Conservation (phyloP, 1,284 basidiomycete species). For the Boletus mariae region DNA sequence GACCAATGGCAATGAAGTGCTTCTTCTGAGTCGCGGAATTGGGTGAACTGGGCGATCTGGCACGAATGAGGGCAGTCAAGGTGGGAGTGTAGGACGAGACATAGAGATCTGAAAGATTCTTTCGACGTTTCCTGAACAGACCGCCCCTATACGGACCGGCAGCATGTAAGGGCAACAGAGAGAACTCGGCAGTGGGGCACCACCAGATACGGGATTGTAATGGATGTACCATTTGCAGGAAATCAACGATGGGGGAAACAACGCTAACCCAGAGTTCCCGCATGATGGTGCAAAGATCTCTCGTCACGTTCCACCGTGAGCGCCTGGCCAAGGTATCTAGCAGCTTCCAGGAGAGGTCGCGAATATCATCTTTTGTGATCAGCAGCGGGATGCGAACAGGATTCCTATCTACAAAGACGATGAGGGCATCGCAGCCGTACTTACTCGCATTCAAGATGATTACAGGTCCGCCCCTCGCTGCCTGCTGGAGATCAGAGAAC, state of each 20-base stretch:
- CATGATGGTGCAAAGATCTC: background rate
- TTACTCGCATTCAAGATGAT: background rate
- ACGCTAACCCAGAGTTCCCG: background rate
- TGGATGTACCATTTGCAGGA: background rate
- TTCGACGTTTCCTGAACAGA: background rate
- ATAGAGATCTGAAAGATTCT: conserved; percentile 24
- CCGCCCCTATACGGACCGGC: background rate
- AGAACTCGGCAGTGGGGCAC: background rate
- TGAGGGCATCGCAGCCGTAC: background rate
- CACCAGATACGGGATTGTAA: background rate
- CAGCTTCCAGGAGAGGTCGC: background rate
- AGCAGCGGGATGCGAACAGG: conserved; percentile 13
- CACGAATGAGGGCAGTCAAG: background rate
- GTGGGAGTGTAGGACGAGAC: conserved; percentile 36
- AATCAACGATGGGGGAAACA: background rate
- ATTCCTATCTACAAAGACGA: background rate
- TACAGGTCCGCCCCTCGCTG: background rate
- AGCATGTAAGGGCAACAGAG: background rate
- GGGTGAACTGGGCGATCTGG: background rate
- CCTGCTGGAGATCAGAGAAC: background rate
- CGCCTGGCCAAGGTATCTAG: background rate
- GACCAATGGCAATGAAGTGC: background rate
- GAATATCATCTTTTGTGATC: background rate
- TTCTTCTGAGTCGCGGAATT: background rate
- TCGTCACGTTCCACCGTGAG: background rate